Base-by-base conservation (phyloP, 306 rosid genomes). In the Cicer yamashitae region DNA sequence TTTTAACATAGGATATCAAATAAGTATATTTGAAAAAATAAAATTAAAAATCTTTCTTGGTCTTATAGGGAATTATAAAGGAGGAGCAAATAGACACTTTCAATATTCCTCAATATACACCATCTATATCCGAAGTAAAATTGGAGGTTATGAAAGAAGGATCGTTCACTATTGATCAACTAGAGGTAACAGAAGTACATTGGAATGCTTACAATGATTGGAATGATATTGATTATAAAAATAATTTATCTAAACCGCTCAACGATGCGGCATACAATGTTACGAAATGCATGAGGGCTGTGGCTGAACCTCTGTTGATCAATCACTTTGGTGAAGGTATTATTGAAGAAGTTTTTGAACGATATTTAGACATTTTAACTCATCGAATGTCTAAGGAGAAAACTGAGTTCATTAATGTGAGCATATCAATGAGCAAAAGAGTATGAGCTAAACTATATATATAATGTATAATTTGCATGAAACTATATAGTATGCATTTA, bases 91-190 rank as follows among this genome's bases (percentile, higher is more conserved):
- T 88, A 77, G 60, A 86, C n/a, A 67, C 68, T 8, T 88, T 88
- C 80, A 88, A 88, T 76, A 82, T 88, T 65, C 90, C 85, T 67
- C 83, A 78, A 4, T 88, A 88, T 61, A 76, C 87, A 3, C 93
- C 93, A 39, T 86, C 86, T 0, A 77, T 83, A 9, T 65, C 78
- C 7, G 90, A 88, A 67, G 80, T 88, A 52, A 62, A 68, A 84
- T n/a, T 5, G 12, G 87, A 84, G 79, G 77, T 88, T 40, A 1
- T 22, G 1, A 88, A 84, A 60, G 89, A 82, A 75, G 89, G 88
- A 6, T 86, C 88, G 7, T 86, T 88, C 74, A 70, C n/a, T 64
- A 65, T 82, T 44, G 72, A 70, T 14, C n/a, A 18, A 7, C 2
- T 76, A 0, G 74, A 86, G 39, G 81, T 70, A 53, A 62, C 79